These are phyloP conservation scores for Oldenlandia corymbosa DNA, from an alignment of 257 asterid species.

Conservation along the genomic window DNA sequence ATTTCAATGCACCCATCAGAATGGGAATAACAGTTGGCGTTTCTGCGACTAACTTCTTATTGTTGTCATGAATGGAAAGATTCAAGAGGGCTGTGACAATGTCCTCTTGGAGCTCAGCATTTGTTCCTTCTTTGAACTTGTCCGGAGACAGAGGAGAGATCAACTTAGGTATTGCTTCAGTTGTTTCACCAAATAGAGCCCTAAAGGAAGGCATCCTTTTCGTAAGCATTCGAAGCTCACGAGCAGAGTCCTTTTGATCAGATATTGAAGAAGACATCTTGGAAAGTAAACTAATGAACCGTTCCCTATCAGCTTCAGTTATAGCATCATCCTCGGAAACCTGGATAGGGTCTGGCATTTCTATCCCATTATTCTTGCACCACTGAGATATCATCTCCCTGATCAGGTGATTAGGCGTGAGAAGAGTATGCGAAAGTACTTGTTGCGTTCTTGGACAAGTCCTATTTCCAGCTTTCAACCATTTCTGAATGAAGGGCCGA, in stretches of 20 bases:
- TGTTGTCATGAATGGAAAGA: slow-evolving; percentile 77
- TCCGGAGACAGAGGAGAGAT: slow-evolving; percentile 50
- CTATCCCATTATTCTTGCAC: slow-evolving; percentile 63
- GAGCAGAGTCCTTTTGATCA: slow-evolving; percentile 72
- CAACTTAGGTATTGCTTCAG: slow-evolving; percentile 51
- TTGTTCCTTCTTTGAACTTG: slow-evolving; percentile 19
- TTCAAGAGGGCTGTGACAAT: slow-evolving; percentile 73
- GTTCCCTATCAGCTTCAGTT: slow-evolving; percentile 55
- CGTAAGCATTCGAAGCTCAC: slow-evolving; percentile 58
- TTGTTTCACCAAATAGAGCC: slow-evolving; percentile 62
- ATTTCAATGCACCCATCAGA: slow-evolving; percentile 51
- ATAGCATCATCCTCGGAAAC: slow-evolving; percentile 40
- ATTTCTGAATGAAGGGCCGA: slow-evolving; percentile 68
- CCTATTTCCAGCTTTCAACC: slow-evolving; percentile 79
- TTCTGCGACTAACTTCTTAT: slow-evolving; percentile 81
- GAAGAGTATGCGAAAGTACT: slow-evolving; percentile 67
- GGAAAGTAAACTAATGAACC: slow-evolving; percentile 46
- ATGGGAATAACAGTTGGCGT: slow-evolving; percentile 62
- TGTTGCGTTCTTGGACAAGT: slow-evolving; percentile 85
- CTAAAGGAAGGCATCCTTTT: slow-evolving; percentile 71
- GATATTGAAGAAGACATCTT: slow-evolving; percentile 50
- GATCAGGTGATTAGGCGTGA: slow-evolving; percentile 70
- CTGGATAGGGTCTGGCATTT: slow-evolving; percentile 43
- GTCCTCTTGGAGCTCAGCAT: slow-evolving; percentile 73
- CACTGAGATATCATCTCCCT: slow-evolving; percentile 60